phyloP scores from a whole-genome alignment of 176 grass and related monocot genomes.

The Aegilops longissima region DNA sequence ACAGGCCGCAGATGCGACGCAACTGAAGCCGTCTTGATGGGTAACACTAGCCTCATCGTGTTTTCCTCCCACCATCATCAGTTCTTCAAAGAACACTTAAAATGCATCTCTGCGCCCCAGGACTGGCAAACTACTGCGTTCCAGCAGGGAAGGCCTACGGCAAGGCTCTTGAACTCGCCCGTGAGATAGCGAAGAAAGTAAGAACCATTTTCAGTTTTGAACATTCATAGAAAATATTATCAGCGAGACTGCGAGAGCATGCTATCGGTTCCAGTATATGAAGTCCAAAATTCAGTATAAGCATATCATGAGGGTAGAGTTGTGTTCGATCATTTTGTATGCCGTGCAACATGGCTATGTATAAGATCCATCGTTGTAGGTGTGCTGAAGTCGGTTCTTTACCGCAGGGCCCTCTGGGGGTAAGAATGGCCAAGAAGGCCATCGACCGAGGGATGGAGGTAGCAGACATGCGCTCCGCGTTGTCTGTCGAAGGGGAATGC shows the following conservation, averaged over 20 bases:
- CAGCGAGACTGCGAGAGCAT: too few species aligned
- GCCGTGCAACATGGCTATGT: too few species aligned
- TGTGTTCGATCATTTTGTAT: background rate
- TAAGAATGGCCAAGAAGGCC: slow-evolving; percentile 81
- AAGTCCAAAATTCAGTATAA: background rate
- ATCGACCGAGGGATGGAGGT: slow-evolving; percentile 55
- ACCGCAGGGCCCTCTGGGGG: slow-evolving; percentile 62
- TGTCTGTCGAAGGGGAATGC: slow-evolving; percentile 62
- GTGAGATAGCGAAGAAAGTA: slow-evolving; percentile 74
- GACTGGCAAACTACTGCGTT: slow-evolving; percentile 70
- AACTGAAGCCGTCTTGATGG: slow-evolving; percentile 64
- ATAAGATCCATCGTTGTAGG: background rate
- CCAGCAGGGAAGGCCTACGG: slow-evolving; percentile 58
- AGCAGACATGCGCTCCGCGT: slow-evolving; percentile 32
- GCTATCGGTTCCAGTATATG: background rate
- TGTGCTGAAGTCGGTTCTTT: slow-evolving; percentile 6
- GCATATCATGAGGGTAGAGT: background rate
- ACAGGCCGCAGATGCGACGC: slow-evolving; percentile 58
- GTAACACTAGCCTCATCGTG: slow-evolving; percentile 22
- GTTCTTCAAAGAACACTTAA: background rate
- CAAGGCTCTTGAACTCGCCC: slow-evolving; percentile 69
- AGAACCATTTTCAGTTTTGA: background rate
- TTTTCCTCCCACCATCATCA: background rate
- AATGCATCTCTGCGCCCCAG: slow-evolving; percentile 21
- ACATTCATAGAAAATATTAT: background rate